Evolutionary conservation across 1,284 basidiomycete species (phyloP).

Genomic region (Sanghuangporus sanghuang): DNA sequence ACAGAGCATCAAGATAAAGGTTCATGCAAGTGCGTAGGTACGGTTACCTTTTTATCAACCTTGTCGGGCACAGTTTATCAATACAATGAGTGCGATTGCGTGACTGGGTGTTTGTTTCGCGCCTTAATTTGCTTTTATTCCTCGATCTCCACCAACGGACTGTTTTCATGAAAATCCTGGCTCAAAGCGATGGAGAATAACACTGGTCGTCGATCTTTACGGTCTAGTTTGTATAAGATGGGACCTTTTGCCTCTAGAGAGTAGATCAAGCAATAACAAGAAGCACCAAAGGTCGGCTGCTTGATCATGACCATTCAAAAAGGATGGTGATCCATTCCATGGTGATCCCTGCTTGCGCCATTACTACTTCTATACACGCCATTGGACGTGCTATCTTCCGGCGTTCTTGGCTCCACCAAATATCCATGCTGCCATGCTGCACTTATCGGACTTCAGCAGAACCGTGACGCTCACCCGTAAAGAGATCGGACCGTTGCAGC

Average conservation of each 20-base stretch:
- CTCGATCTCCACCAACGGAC: too few species aligned
- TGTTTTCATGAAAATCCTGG: too few species aligned
- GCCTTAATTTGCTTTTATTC: background rate
- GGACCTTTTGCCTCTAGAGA: background rate
- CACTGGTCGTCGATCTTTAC: too few species aligned
- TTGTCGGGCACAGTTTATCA: background rate
- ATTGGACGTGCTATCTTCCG: background rate
- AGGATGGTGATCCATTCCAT: background rate
- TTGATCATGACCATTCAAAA: background rate
- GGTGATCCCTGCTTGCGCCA: background rate
- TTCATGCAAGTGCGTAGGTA: background rate
- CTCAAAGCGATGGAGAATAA: too few species aligned
- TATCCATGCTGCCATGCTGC: background rate
- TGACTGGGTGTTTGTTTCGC: background rate
- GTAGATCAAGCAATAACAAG: background rate
- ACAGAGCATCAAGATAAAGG: background rate
- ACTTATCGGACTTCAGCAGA: background rate
- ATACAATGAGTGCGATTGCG: background rate
- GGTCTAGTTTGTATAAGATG: too few species aligned
- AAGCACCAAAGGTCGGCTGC: background rate
- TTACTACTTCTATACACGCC: background rate
- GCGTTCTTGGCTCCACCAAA: background rate
- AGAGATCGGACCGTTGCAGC: background rate
- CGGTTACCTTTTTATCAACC: background rate
- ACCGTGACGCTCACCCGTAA: background rate